Base-by-base conservation (phyloP, 2,329 filamentous ascomycete genomes). In the Thelonectria blattea region DNA sequence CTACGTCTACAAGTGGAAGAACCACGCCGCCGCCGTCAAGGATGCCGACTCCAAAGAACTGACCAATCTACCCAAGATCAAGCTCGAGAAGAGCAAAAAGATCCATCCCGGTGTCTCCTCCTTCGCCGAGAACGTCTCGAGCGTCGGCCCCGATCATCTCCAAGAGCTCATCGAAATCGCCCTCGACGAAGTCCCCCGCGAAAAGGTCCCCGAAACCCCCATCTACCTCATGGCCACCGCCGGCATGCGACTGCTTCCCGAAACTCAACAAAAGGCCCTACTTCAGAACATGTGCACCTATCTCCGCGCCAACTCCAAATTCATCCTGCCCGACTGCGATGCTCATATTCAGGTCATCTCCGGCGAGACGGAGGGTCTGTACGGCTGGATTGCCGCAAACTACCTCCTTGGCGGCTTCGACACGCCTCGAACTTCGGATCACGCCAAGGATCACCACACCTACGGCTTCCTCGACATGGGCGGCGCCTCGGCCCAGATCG, bases 401-500 rank as follows among this genome's bases (percentile, higher is more conserved):
- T 99, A 99, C 72, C 79, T 99, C 30, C 83, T 99, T 1, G 94
- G 93, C 27, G 92, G 93, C 4, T 98, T 99, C 70, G 91, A 98
- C 74, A 81, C 85, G 17, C 89, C 92, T 0, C 80, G 88, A 52
- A 79, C 87, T 14, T 91, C 97, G 70, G 80, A 86, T 54, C 92
- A 97, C 74, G 93, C 92, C 53, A 93, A 96, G 66, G 87, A 85
- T 24, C 95, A 98, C 74, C 91, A 93, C 72, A 99, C 95, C 0
- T 99, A 98, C 75, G 95, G 95, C 0, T 99, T 99, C 72, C 80
- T 99, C 62, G 95, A 99, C 74, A 99, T 99, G 96, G 95, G 95
- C 51, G 95, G 95, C 52, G 95, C 95, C 24, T 98, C 94, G 0
- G 94, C 95, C 15, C 95, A 99, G 78, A 98, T 99, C 71, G 95